A percentile compares a stretch with the other conserved stretches of the same genome.
phyloP scores from a whole-genome alignment of 2,329 filamentous ascomycete species.

The Neopestalotiopsis sp. region DNA sequence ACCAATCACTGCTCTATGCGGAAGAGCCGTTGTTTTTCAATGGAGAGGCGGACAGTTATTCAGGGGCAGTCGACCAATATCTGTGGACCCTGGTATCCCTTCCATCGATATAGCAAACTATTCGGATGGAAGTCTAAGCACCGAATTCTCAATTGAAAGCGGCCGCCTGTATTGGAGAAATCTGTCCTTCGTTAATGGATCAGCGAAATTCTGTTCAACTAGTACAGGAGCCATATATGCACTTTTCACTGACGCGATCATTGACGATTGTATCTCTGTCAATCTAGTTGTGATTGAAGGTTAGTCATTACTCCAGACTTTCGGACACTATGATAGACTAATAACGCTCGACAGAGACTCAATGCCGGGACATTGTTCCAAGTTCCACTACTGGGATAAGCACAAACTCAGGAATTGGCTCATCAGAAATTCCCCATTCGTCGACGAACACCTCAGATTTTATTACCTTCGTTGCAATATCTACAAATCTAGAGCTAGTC shows the following conservation, averaged over 20 bases:
- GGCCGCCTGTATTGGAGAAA: constrained; percentile 26
- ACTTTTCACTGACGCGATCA: constrained; percentile 24
- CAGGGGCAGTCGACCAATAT: constrained; percentile 19
- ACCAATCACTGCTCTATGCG: not conserved
- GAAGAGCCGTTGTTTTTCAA: constrained; percentile 23
- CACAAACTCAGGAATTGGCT: not conserved
- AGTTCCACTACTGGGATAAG: not conserved
- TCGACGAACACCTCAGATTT: not conserved
- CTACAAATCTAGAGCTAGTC: not conserved
- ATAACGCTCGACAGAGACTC: not conserved
- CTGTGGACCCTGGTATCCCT: constrained; percentile 22
- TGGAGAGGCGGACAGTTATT: constrained; percentile 21
- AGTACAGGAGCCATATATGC: constrained; percentile 23
- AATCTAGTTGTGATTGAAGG: constrained; percentile 25
- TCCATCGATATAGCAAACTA: constrained; percentile 24
- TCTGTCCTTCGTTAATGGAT: constrained; percentile 23
- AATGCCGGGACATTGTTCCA: not conserved
- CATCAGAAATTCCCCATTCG: not conserved
- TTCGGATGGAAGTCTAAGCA: constrained; percentile 20
- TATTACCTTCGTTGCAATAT: not conserved
- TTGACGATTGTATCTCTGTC: constrained; percentile 21
- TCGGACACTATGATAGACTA: not conserved
- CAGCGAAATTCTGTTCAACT: constrained; percentile 25
- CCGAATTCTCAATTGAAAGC: constrained; percentile 21
- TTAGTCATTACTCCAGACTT: constrained; percentile 14